Conservation (phyloP, 208 protist species). For the Acanthamoeba royreba region DNA sequence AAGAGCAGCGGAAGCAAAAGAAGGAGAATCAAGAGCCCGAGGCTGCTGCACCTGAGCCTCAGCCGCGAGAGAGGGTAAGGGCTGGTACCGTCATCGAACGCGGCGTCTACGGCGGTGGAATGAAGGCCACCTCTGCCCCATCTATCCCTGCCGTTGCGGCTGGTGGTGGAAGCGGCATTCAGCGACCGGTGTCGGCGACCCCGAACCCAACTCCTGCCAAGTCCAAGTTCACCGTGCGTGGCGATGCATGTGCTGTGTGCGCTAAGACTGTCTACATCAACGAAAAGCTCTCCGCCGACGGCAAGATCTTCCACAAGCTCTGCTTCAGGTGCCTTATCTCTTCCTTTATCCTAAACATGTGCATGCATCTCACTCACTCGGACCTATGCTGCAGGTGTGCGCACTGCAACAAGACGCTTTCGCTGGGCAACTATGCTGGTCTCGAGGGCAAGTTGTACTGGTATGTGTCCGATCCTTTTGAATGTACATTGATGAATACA, state of each 20-base stretch:
- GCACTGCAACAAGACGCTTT: constrained; percentile 48
- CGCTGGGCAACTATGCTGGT: constrained; percentile 67
- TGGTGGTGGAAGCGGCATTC: background rate
- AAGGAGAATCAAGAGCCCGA: background rate
- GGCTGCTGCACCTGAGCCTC: background rate
- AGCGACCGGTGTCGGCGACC: background rate
- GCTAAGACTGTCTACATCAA: constrained; percentile 64
- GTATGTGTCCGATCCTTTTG: background rate
- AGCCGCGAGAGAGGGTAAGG: background rate
- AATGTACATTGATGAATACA: background rate
- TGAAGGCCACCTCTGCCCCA: background rate
- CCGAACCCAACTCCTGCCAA: background rate
- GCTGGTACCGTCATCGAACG: background rate
- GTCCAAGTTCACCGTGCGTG: background rate
- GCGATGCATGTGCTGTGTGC: constrained; percentile 58
- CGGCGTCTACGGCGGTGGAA: background rate
- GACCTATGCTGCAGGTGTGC: background rate
- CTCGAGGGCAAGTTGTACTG: constrained; percentile 66
- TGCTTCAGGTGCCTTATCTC: constrained; percentile 58
- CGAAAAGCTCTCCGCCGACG: constrained; percentile 58
- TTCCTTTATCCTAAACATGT: background rate
- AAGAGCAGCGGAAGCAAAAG: background rate
- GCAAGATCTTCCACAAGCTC: constrained; percentile 67
- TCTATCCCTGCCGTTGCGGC: background rate
- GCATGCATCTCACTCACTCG: background rate